Evolutionary conservation across 2,329 filamentous ascomycete species (phyloP).

Genomic region (Trichoderma brevicompactum): DNA sequence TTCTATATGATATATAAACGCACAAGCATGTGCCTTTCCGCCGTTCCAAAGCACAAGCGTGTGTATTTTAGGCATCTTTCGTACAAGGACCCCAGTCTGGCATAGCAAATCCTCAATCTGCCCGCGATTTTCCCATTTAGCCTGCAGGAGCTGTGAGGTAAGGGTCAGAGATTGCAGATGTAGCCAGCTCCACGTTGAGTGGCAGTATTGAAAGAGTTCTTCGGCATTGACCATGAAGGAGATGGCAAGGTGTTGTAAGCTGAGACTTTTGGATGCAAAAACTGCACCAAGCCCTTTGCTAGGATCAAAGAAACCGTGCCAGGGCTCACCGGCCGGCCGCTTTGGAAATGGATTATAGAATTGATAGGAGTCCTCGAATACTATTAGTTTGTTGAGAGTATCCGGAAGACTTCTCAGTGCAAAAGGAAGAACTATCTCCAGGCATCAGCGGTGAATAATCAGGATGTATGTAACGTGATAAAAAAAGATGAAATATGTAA

Average conservation of each 20-base stretch:
- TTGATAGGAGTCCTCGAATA: constrained; percentile 40
- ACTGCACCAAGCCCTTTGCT: constrained; percentile 9
- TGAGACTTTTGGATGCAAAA: constrained; percentile 32
- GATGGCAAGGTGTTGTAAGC: constrained; percentile 37
- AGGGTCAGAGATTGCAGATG: constrained; percentile 39
- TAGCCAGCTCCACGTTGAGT: constrained; percentile 33
- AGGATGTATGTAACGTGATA: background rate
- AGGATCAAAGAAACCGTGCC: constrained; percentile 3
- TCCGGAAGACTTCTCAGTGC: constrained; percentile 32
- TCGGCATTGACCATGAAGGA: constrained; percentile 39
- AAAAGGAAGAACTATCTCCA: constrained; percentile 21
- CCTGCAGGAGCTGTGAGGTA: constrained; percentile 39
- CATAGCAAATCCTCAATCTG: constrained; percentile 36
- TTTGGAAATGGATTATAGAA: constrained; percentile 25
- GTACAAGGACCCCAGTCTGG: constrained; percentile 33
- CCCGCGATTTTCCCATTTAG: constrained; percentile 23
- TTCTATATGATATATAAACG: constrained; percentile 40
- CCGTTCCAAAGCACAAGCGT: no score
- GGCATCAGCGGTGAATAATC: constrained; percentile 23
- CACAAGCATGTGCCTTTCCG: constrained; percentile 35
- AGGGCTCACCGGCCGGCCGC: no score
- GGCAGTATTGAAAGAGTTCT: constrained; percentile 34
- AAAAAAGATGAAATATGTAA: background rate
- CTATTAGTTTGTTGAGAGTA: constrained; percentile 34
- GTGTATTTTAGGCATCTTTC: constrained; percentile 36